These are phyloP conservation scores for Quercus dentata DNA, from an alignment of 306 rosid species.

Conservation along the genomic window DNA sequence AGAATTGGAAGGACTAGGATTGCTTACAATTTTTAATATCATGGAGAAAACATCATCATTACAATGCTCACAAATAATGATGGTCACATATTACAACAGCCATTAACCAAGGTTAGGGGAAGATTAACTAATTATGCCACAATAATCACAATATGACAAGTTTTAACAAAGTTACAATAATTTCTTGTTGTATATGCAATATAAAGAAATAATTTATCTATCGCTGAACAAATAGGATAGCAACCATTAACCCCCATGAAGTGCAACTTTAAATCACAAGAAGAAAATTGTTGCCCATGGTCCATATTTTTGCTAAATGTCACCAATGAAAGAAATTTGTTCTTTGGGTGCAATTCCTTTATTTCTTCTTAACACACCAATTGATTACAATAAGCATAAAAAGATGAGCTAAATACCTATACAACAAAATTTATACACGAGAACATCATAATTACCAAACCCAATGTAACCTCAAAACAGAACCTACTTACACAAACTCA, in stretches of 20 bases:
- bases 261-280: constrained; percentile 2
- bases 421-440: no score
- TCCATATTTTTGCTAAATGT: background rate
- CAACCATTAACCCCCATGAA: constrained; percentile 8
- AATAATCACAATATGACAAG: background rate
- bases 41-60: background rate
- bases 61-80: background rate
- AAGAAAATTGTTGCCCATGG: constrained; percentile 14
- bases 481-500: no score
- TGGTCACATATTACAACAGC: background rate
- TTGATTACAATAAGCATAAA: no score
- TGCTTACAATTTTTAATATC: constrained; percentile 41
- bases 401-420: no score
- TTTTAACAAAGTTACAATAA: background rate
- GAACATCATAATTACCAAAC: no score
- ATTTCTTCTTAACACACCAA: no score
- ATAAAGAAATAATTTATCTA: background rate
- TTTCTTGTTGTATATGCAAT: background rate
- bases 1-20: constrained; percentile 27
- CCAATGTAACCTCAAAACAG: no score
- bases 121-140: background rate
- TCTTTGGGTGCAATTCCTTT: no score
- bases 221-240: background rate
- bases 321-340: background rate
- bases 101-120: background rate